A percentile compares a stretch with the other conserved stretches of the same genome.
These are phyloP conservation scores for Colletotrichum melonis DNA, from an alignment of 2,329 filamentous ascomycete genomes.

Conservation along the genomic window DNA sequence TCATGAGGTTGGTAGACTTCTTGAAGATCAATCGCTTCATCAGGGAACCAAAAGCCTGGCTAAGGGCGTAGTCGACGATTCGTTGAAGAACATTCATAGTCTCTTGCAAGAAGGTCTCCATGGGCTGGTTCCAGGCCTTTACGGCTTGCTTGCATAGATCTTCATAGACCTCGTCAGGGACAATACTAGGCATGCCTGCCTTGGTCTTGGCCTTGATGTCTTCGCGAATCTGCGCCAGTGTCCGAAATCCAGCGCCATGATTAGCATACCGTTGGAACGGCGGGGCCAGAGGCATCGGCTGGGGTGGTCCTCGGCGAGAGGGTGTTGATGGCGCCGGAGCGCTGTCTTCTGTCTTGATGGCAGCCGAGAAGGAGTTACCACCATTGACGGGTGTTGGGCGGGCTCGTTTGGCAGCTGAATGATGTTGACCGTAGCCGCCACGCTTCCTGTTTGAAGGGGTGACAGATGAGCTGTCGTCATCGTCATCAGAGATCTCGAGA, in stretches of 20 bases:
- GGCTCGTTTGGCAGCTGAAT: constrained; percentile 30
- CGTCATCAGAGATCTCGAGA: constrained; percentile 54
- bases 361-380: constrained; percentile 32
- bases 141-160: constrained; percentile 68
- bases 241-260: constrained; percentile 55
- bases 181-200: constrained; percentile 68
- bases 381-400: constrained; percentile 16
- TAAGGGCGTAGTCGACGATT: constrained; percentile 59
- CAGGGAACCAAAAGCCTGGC: constrained; percentile 57
- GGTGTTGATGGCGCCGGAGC: constrained; percentile 13
- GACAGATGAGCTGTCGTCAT: constrained; percentile 39
- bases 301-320: constrained; percentile 26
- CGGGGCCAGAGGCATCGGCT: constrained; percentile 29
- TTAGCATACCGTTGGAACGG: constrained; percentile 53
- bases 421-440: constrained; percentile 35
- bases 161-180: constrained; percentile 70
- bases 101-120: constrained; percentile 59
- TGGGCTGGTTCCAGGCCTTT: constrained; percentile 66
- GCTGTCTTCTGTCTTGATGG: constrained; percentile 52
- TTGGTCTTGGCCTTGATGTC: constrained; percentile 66
- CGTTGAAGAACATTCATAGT: constrained; percentile 60
- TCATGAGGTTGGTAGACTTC: constrained; percentile 56
- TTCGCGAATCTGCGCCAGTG: constrained; percentile 61
- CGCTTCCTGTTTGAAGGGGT: constrained; percentile 40
- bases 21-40: constrained; percentile 63